Conservation (phyloP, 2,329 filamentous ascomycete genomes). For the Colletotrichum siamense region DNA sequence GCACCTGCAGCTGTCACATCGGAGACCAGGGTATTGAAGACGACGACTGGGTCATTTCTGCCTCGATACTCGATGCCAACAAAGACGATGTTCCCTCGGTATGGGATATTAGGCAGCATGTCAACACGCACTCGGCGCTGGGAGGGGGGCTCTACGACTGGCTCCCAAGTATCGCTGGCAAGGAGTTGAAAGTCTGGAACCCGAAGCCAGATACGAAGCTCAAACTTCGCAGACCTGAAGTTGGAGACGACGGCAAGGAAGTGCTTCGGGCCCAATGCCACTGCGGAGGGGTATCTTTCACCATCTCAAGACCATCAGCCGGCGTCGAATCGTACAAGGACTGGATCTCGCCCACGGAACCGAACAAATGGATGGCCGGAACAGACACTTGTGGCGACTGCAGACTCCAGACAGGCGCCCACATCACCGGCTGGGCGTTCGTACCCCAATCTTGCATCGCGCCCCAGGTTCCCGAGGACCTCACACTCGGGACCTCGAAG, state of each 20-base stretch:
- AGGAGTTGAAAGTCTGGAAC: constrained; percentile 39
- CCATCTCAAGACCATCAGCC: constrained; percentile 43
- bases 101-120: constrained; percentile 40
- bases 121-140: constrained; percentile 39
- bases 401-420: constrained; percentile 45
- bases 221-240: constrained; percentile 29
- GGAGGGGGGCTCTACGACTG: constrained; percentile 41
- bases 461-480: constrained; percentile 39
- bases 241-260: constrained; percentile 40
- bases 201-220: constrained; percentile 32
- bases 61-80: constrained; percentile 40
- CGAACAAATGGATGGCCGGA: constrained; percentile 46
- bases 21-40: constrained; percentile 37
- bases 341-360: constrained; percentile 41
- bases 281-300: constrained; percentile 54
- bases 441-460: constrained; percentile 41
- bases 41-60: constrained; percentile 42
- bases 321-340: constrained; percentile 30
- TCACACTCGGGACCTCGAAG: constrained; percentile 49
- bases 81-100: constrained; percentile 36
- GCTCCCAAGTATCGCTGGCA: constrained; percentile 36
- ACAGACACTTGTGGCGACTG: constrained; percentile 51
- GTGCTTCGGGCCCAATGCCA: constrained; percentile 48
- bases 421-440: constrained; percentile 48
- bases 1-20: constrained; percentile 51